Conservation (phyloP, 2,329 filamentous ascomycete species). For the Ophiostoma sp. region DNA sequence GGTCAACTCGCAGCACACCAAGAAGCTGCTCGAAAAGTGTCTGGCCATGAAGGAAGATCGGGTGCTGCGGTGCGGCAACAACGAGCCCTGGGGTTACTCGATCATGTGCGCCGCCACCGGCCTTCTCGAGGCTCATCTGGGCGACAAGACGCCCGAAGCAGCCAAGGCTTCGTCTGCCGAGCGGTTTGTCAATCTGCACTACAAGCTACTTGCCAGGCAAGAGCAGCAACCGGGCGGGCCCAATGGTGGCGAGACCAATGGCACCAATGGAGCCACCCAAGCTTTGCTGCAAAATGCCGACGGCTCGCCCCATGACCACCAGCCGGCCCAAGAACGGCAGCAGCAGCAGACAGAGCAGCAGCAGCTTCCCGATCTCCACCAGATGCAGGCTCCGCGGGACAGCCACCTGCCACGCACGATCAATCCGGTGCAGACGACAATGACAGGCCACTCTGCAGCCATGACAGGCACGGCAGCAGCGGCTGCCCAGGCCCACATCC, state of each 20-base stretch:
- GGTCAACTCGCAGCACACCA: slow-evolving; percentile 56
- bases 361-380: background rate
- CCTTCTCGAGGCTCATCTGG: slow-evolving; percentile 55
- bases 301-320: background rate
- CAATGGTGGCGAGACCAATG: background rate
- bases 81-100: slow-evolving; percentile 59
- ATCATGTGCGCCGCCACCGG: slow-evolving; percentile 59
- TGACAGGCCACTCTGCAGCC: background rate
- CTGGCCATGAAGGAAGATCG: slow-evolving; percentile 57
- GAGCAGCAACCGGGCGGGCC: slow-evolving; percentile 35
- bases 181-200: slow-evolving; percentile 55
- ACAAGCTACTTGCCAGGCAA: slow-evolving; percentile 52
- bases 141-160: slow-evolving; percentile 50
- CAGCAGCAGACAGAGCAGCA: background rate
- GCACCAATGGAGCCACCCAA: background rate
- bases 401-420: slow-evolving; percentile 11
- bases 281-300: background rate
- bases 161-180: slow-evolving; percentile 57
- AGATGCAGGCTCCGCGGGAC: background rate
- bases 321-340: slow-evolving; percentile 13
- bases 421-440: slow-evolving; percentile 15
- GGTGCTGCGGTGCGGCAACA: slow-evolving; percentile 56
- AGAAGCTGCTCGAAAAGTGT: slow-evolving; percentile 57
- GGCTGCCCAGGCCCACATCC: background rate
- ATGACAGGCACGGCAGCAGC: background rate